Conservation (phyloP, 345 rosid genomes). For the Aethionema arabicum region DNA sequence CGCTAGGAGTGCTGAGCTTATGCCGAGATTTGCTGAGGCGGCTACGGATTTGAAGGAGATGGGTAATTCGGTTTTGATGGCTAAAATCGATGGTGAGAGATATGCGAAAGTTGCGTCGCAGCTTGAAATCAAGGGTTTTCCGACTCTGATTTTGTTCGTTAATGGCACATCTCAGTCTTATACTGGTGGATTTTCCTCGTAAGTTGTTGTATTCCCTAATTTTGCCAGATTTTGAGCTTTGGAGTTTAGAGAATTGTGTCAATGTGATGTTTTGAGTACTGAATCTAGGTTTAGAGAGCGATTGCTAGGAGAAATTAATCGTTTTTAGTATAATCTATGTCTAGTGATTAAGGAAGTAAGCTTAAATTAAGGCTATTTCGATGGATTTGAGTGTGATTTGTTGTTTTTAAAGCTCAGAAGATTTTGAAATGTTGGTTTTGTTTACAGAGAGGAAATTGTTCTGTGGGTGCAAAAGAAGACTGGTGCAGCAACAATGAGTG, state of each 20-base stretch:
- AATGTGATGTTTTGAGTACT: background rate
- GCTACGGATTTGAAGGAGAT: constrained; percentile 65
- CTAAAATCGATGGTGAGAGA: constrained; percentile 86
- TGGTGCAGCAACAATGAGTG: constrained; percentile 56
- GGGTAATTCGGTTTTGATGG: constrained; percentile 60
- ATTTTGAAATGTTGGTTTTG: constrained; percentile 1
- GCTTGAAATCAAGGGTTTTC: constrained; percentile 75
- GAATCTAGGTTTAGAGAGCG: too few relatives aligned
- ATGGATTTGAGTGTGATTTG: background rate
- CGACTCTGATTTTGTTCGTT: constrained; percentile 74
- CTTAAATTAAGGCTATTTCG: background rate
- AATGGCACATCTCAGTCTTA: constrained; percentile 70
- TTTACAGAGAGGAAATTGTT: constrained; percentile 65
- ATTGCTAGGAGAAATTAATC: too few relatives aligned
- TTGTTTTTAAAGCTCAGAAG: background rate
- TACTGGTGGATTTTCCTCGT: constrained; percentile 81
- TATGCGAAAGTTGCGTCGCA: constrained; percentile 68
- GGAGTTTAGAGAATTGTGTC: too few relatives aligned
- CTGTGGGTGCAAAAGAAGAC: constrained; percentile 86
- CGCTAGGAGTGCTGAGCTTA: constrained; percentile 89
- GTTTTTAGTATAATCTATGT: background rate
- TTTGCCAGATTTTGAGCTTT: background rate
- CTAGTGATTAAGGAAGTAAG: constrained; percentile 4
- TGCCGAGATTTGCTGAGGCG: constrained; percentile 93
- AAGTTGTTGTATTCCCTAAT: constrained; percentile 28